Percentiles rank a stretch among this genome's conserved stretches.
These are phyloP conservation scores for Ustilago tritici DNA, from an alignment of 1,284 basidiomycete species.

Conservation along the genomic window DNA sequence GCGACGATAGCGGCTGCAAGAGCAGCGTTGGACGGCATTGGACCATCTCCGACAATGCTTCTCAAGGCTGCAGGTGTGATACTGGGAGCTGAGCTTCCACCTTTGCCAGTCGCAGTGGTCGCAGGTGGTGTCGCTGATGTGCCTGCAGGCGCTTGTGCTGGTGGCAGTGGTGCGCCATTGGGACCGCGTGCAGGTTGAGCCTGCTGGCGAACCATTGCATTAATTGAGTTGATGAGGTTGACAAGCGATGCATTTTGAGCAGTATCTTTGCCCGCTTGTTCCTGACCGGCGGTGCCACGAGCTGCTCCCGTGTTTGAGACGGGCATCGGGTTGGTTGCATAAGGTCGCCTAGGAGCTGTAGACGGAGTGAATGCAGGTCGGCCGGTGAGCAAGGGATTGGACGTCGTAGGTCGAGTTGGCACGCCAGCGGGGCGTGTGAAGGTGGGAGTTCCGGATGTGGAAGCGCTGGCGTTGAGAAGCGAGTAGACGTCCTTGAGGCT, in stretches of 20 bases:
- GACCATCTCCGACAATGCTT: slow-evolving; percentile 50
- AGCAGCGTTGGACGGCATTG: slow-evolving; percentile 52
- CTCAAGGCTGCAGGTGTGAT: slow-evolving; percentile 32
- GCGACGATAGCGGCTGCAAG: slow-evolving; percentile 47
- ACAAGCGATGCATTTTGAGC: slow-evolving; percentile 32
- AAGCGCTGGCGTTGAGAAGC: slow-evolving; percentile 28
- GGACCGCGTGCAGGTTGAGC: slow-evolving; percentile 43
- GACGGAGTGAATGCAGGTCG: slow-evolving; percentile 18
- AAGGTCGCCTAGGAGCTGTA: slow-evolving; percentile 16
- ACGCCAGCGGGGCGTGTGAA: slow-evolving; percentile 16
- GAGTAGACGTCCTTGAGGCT: slow-evolving; percentile 53
- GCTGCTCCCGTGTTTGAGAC: slow-evolving; percentile 11
- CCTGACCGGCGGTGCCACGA: slow-evolving; percentile 4
- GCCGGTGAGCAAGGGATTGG: slow-evolving; percentile 13
- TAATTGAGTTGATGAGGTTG: slow-evolving; percentile 45
- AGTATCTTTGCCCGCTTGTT: slow-evolving; percentile 3
- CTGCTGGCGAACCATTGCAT: slow-evolving; percentile 43
- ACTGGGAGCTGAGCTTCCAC: slow-evolving; percentile 13
- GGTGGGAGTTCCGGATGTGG: slow-evolving; percentile 4
- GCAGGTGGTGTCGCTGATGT: slow-evolving; percentile 7
- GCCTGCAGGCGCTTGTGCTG: slow-evolving; percentile 15
- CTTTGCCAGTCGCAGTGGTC: slow-evolving; percentile 7
- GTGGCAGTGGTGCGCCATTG: slow-evolving; percentile 45
- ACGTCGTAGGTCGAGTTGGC: neutral
- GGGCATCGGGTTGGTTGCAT: neutral